A percentile compares a stretch with the other conserved stretches of the same genome.
phyloP scores from a whole-genome alignment of 164 flowering plant species.

The Stephania yunnanensis region DNA sequence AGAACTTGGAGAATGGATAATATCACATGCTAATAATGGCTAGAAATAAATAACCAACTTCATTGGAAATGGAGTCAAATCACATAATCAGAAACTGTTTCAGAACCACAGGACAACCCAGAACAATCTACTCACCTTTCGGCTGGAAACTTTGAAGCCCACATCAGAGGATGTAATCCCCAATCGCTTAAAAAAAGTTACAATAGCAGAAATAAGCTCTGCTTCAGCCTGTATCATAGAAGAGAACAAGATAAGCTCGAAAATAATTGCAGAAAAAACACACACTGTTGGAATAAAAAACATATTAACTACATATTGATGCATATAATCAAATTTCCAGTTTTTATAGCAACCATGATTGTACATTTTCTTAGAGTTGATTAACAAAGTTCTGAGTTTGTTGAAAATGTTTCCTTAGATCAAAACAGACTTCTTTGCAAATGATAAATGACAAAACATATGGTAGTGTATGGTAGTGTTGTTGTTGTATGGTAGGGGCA shows the following conservation, averaged over 20 bases:
- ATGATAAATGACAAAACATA: not conserved
- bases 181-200: constrained; percentile 75
- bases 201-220: constrained; percentile 83
- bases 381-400: too few species aligned
- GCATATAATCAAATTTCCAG: not conserved
- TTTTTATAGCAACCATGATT: not conserved
- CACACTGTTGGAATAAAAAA: not conserved
- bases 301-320: not conserved
- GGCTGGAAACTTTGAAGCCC: constrained; percentile 91
- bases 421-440: not conserved
- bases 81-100: not conserved
- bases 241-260: not conserved
- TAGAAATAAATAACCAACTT: not conserved
- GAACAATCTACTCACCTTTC: constrained; percentile 51
- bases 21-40: not conserved
- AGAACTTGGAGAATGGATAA: not conserved
- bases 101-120: not conserved
- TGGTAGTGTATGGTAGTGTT: not conserved
- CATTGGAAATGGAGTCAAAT: not conserved
- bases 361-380: not conserved
- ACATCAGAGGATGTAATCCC: constrained; percentile 88
- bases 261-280: not conserved
- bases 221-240: constrained; percentile 72
- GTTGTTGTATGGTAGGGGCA: too few species aligned
- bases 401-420: not conserved